Conservation (phyloP, 1,284 basidiomycete species). For the Irpex rosettiformis region DNA sequence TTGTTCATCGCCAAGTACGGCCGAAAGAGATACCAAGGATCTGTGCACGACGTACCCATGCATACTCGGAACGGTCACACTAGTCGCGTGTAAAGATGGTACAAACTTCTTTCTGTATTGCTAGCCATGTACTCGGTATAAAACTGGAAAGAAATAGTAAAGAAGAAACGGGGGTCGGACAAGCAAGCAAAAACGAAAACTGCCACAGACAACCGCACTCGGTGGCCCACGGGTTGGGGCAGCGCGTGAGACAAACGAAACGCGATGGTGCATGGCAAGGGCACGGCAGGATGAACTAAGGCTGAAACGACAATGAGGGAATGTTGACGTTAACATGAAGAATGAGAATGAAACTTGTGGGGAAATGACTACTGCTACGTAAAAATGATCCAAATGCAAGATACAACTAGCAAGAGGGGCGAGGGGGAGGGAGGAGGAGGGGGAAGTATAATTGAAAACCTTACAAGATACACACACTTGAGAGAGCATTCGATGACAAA, state of each 20-base stretch:
- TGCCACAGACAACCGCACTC: background rate
- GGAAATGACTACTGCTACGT: constrained; percentile 12
- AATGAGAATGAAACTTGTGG: background rate
- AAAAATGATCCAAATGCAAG: constrained; percentile 13
- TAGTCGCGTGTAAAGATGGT: background rate
- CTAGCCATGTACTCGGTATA: constrained; percentile 6
- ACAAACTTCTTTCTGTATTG: background rate
- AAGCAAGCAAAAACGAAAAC: constrained; percentile 1
- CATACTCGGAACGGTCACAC: background rate
- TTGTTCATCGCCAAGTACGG: too few relatives aligned
- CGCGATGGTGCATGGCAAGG: background rate
- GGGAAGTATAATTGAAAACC: background rate
- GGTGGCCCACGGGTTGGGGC: background rate
- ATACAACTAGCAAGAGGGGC: constrained; percentile 6
- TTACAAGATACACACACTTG: background rate
- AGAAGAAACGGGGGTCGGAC: background rate
- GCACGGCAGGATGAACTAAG: background rate
- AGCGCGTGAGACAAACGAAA: background rate
- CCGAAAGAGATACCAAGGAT: too few relatives aligned
- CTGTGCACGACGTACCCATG: too few relatives aligned
- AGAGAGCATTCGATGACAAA: constrained; percentile 1
- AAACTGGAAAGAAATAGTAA: background rate
- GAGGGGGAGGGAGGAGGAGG: background rate
- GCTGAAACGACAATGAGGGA: background rate
- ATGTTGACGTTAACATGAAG: background rate